Percentiles rank a stretch among this genome's conserved stretches.
Conservation (phyloP, 352 stramenopile species). For the Phytopythium ostracodes region DNA sequence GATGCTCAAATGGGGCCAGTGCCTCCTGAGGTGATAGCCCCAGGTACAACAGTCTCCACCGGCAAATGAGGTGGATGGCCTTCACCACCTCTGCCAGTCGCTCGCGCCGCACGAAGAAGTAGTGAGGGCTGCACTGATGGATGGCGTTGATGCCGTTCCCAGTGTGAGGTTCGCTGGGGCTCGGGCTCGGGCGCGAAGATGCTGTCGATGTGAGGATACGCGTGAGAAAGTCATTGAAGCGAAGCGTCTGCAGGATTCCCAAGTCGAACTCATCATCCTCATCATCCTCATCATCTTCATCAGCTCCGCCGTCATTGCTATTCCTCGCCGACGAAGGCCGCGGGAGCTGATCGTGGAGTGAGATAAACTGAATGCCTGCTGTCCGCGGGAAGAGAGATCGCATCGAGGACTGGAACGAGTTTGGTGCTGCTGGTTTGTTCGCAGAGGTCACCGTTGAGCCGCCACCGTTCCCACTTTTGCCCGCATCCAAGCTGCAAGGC, state of each 20-base stretch:
- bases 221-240: conserved; percentile 51
- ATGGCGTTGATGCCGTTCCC: neutral
- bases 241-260: conserved; percentile 36
- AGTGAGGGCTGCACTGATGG: conserved; percentile 18
- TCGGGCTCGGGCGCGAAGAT: neutral
- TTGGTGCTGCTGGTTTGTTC: neutral
- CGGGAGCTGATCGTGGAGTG: conserved; percentile 32
- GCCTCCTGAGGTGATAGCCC: conserved; percentile 37
- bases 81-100: conserved; percentile 32
- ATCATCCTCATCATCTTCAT: neutral
- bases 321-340: neutral
- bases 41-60: conserved; percentile 57
- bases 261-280: conserved; percentile 17
- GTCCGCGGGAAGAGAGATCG: conserved; percentile 22
- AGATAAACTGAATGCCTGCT: conserved; percentile 40
- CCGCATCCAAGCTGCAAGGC: conserved; percentile 11
- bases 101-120: conserved; percentile 46
- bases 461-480: neutral
- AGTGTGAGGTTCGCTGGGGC: neutral
- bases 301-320: neutral
- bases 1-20: conserved; percentile 49
- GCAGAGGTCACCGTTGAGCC: neutral
- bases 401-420: conserved; percentile 3
- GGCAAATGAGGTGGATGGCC: conserved; percentile 50
- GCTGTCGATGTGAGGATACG: conserved; percentile 13